Evolutionary conservation across 1,284 basidiomycete species (phyloP), one percentile per base, ranked within the genome.

Genomic region (Somion occarium): DNA sequence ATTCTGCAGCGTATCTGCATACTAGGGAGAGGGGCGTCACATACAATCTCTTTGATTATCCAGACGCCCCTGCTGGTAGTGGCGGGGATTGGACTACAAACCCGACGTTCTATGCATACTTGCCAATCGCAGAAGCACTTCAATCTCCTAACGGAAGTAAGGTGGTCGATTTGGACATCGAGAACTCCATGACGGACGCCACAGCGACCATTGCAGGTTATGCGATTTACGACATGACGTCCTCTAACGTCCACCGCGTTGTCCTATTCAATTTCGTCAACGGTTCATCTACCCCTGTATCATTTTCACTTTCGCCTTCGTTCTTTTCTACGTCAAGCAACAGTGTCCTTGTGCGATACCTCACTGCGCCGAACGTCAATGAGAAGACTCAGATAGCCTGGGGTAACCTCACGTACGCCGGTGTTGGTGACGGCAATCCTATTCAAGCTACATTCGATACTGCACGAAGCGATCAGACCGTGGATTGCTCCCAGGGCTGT

Each of bases 221-320:
- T 61, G 80, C 77, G 2, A 67, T 87, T 19, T 85, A 84, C 66
- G 71, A 78, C 51, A 69, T 72, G 5, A 41, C 49, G 26, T 69
- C 72, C 53, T 63, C 61, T 24, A 64, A 60, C 54, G 71, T 65
- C 53, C 69, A 59, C 61, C 75, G 65, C 55, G 60, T 82, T 2
- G 78, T 79, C 3, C 64, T 88, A 38, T 80, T 87, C 71, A 88
- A 87, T 64, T 85, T 73, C 59, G 69, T 68, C 44, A 75, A 78
- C 45, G 50, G 52, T n/a, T 65, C 67, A 2, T 61, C 61, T 24
- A 55, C 50, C 26, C 62, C 62, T 22, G 59, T 63, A 5, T 66
- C 68, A 20, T 73, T 72, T 53, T 61, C 56, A 1, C 59, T 74
- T 42, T 72, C 72, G n/a, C 53, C 61, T 9, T 59, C 59, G 12